A percentile compares a stretch with the other conserved stretches of the same genome.
Conservation (phyloP, 345 rosid genomes). For the Trapa bicornis region DNA sequence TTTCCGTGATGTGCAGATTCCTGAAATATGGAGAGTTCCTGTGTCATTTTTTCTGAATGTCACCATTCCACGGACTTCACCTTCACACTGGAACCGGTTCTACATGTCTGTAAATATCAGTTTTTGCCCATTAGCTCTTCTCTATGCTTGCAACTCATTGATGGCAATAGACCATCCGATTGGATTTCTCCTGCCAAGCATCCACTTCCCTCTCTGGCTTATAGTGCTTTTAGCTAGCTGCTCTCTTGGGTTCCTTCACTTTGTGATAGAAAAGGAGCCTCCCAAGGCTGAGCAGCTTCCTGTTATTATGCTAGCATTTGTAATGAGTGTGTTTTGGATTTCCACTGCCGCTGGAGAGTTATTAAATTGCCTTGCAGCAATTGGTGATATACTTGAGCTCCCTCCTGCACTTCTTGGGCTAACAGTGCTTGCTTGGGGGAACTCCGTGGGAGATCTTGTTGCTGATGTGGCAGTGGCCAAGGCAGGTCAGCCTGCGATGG, state of each 20-base stretch:
- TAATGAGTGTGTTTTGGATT: conserved; percentile 97
- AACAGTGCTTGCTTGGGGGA: conserved; percentile 96
- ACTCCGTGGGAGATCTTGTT: conserved; percentile 93
- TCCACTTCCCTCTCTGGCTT: conserved; percentile 73
- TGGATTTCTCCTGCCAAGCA: conserved; percentile 59
- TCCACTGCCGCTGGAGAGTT: conserved; percentile 91
- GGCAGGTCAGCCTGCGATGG: conserved; percentile 98
- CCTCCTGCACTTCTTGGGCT: conserved; percentile 84
- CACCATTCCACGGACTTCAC: conserved; percentile 73
- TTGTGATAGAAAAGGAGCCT: conserved; percentile 60
- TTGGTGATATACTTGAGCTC: conserved; percentile 60
- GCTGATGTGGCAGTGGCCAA: conserved; percentile 94
- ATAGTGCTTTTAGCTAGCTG: conserved; percentile 54
- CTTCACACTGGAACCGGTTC: conserved; percentile 69
- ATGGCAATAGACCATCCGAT: conserved; percentile 72
- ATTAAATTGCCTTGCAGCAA: conserved; percentile 71
- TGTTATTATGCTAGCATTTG: conserved; percentile 50
- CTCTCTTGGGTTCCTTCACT: conserved; percentile 67
- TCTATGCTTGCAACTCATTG: conserved; percentile 70
- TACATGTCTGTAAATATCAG: conserved; percentile 63
- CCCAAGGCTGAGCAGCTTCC: conserved; percentile 74
- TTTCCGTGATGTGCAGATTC: conserved; percentile 37
- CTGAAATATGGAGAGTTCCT: conserved; percentile 65
- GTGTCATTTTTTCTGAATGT: conserved; percentile 50
- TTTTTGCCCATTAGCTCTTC: conserved; percentile 70